Conservation (phyloP, 225 moss, liverwort and hornwort species). For the Pseudisothecium myosuroides region DNA sequence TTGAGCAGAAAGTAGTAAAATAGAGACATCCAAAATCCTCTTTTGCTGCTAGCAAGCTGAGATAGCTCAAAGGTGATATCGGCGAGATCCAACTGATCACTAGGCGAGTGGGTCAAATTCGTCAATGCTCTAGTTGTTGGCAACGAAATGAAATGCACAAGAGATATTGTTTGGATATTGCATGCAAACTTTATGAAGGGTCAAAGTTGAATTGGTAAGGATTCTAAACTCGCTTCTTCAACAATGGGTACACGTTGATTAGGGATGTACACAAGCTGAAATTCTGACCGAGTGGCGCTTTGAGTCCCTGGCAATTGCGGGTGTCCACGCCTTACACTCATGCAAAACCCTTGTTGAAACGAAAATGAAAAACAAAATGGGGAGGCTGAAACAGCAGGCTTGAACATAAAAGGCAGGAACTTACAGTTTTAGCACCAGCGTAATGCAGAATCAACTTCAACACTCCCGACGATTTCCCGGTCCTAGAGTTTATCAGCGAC, state of each 20-base stretch:
- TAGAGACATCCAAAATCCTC: no score
- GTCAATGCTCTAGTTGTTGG: not conserved
- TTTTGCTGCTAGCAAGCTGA: not conserved
- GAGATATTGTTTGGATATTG: not conserved
- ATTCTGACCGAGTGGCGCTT: not conserved
- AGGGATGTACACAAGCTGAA: not conserved
- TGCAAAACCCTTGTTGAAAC: not conserved
- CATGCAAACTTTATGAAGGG: not conserved
- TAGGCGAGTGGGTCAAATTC: no score
- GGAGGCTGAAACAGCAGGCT: not conserved
- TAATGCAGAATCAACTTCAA: conserved; percentile 69
- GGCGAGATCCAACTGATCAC: no score
- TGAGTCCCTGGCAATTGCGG: not conserved
- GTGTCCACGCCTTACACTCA: not conserved
- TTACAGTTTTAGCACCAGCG: conserved; percentile 18
- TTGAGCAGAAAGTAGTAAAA: not conserved
- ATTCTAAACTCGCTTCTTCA: not conserved
- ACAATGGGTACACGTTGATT: not conserved
- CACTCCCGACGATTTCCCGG: conserved; percentile 54
- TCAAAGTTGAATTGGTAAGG: not conserved
- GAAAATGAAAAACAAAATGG: not conserved
- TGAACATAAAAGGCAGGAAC: not conserved
- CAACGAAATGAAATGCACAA: not conserved
- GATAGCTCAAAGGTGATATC: not conserved
- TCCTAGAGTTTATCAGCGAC: conserved; percentile 23